Percentiles rank a stretch among this genome's conserved stretches.
These are phyloP conservation scores for Euphorbia pulcherrima DNA, from an alignment of 345 rosid genomes.

Conservation along the genomic window DNA sequence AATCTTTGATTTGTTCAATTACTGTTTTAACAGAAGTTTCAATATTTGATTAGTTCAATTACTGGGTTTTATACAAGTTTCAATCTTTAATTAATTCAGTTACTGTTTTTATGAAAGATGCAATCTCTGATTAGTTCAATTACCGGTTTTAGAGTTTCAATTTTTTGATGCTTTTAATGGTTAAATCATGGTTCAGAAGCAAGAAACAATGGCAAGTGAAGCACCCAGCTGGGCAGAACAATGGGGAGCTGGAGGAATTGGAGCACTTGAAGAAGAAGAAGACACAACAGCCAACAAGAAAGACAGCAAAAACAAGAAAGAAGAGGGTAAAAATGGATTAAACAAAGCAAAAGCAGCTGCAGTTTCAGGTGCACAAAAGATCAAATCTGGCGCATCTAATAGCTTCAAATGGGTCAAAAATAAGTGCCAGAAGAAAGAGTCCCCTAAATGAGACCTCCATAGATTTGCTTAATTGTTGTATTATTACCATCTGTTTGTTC, in stretches of 20 bases:
- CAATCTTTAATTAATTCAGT: too few species aligned
- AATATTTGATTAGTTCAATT: too few species aligned
- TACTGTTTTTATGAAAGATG: too few species aligned
- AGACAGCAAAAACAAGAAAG: slow-evolving; percentile 35
- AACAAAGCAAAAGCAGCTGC: slow-evolving; percentile 40
- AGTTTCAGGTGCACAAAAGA: slow-evolving; percentile 30
- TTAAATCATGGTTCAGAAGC: background rate
- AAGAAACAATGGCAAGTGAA: slow-evolving; percentile 51
- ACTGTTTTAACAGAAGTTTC: too few species aligned
- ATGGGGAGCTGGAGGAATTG: slow-evolving; percentile 83
- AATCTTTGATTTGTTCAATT: background rate
- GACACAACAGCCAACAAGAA: slow-evolving; percentile 23
- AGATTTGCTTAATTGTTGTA: background rate
- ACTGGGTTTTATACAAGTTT: too few species aligned
- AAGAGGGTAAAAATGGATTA: slow-evolving; percentile 34
- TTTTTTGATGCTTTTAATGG: background rate
- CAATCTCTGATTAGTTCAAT: too few species aligned
- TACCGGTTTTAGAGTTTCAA: background rate
- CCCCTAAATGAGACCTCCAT: slow-evolving; percentile 5
- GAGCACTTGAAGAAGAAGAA: slow-evolving; percentile 42
- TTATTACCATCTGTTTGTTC: background rate
- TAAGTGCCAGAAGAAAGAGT: slow-evolving; percentile 39
- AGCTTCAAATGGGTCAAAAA: slow-evolving; percentile 64
- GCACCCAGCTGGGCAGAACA: slow-evolving; percentile 96
- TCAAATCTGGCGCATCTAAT: slow-evolving; percentile 32